These are phyloP conservation scores for Apiospora pterosperma DNA, from an alignment of 2,329 filamentous ascomycete species.

Conservation along the genomic window DNA sequence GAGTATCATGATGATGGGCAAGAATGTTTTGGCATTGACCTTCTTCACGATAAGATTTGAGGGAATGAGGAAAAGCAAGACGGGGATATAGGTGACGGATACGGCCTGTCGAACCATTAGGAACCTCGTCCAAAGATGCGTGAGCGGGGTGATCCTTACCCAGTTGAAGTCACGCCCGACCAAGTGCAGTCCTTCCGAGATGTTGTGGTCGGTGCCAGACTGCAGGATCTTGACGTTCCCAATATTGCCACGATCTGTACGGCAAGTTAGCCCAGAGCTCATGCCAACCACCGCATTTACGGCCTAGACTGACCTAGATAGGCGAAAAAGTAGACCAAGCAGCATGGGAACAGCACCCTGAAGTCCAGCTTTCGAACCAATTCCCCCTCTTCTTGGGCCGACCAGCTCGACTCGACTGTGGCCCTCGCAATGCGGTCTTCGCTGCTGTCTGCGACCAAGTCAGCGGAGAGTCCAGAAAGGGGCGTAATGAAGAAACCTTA, in stretches of 20 bases:
- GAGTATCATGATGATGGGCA: slow-evolving; percentile 22
- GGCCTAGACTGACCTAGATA: background rate
- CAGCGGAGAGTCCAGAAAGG: too few species aligned
- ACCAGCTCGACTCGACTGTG: background rate
- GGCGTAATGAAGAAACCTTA: background rate
- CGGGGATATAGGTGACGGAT: slow-evolving; percentile 19
- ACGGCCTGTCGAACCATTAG: background rate
- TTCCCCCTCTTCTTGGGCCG: background rate
- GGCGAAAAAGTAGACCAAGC: background rate
- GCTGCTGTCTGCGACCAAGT: background rate
- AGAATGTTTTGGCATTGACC: slow-evolving; percentile 20
- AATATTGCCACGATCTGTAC: background rate
- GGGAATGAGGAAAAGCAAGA: slow-evolving; percentile 30
- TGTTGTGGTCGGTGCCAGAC: background rate
- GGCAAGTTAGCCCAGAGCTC: too few species aligned
- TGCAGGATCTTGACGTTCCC: background rate
- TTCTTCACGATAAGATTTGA: slow-evolving; percentile 24
- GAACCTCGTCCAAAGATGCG: background rate
- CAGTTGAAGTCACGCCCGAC: background rate
- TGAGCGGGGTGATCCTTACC: background rate
- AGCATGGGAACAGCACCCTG: slow-evolving; percentile 1
- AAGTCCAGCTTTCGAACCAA: slow-evolving; percentile 3
- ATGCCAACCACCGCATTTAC: too few species aligned
- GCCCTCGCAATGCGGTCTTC: background rate
- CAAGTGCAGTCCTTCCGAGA: background rate